Percentiles rank a stretch among this genome's conserved stretches.
Evolutionary conservation across 1,284 basidiomycete species (phyloP).

Genomic region (Tetrapyrgos nigripes): DNA sequence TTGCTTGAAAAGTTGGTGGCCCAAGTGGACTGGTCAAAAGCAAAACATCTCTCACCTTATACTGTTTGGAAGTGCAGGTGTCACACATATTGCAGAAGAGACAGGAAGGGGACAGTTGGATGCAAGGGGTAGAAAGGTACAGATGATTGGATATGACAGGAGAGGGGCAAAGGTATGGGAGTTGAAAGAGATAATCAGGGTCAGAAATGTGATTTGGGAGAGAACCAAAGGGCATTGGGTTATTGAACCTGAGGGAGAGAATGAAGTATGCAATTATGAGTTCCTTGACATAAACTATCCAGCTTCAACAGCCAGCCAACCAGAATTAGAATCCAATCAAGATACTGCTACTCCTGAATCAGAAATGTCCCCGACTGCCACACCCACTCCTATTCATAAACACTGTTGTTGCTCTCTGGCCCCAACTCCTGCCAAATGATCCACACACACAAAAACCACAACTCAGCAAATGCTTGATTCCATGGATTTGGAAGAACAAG

Average conservation of each 20-base stretch:
- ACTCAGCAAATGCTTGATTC: not conserved
- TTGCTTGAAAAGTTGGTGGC: too few species aligned
- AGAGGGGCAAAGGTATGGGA: not conserved
- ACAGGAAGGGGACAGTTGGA: not conserved
- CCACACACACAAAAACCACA: not conserved
- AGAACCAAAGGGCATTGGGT: not conserved
- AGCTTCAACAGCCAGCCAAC: too few species aligned
- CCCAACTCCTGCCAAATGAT: not conserved
- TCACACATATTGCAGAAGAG: not conserved
- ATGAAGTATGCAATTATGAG: not conserved
- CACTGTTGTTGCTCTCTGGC: not conserved
- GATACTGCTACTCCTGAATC: not conserved
- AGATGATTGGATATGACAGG: constrained; percentile 3
- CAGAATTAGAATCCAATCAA: not conserved
- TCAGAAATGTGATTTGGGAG: not conserved
- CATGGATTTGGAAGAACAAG: not conserved
- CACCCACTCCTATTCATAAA: not conserved
- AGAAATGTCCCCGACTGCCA: not conserved
- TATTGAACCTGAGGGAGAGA: not conserved
- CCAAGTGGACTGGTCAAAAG: too few species aligned
- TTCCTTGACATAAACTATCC: not conserved
- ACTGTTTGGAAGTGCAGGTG: not conserved
- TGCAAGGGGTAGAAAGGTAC: not conserved
- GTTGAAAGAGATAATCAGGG: not conserved
- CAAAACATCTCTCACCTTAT: not conserved